These are phyloP conservation scores for Crithidia bombi DNA, from an alignment of 208 protist genomes.

Conservation along the genomic window DNA sequence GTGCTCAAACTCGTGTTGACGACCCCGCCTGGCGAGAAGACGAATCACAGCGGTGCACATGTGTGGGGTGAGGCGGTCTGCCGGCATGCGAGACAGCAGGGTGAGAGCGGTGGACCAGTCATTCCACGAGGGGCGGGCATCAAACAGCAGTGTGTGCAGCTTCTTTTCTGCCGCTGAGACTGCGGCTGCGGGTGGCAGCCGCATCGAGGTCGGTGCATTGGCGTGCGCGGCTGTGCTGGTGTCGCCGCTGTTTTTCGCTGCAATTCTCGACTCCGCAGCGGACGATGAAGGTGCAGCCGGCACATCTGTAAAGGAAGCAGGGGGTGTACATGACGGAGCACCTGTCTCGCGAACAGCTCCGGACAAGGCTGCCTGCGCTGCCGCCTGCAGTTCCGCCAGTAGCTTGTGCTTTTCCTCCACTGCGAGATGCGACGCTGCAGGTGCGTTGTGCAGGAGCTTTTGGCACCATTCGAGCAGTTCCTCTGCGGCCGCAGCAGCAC, in stretches of 20 bases:
- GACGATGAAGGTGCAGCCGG: no score
- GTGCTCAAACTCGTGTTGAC: background rate
- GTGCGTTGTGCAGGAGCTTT: background rate
- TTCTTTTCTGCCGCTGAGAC: background rate
- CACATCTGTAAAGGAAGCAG: no score
- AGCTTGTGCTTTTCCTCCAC: background rate
- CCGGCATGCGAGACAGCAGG: slow-evolving; percentile 12
- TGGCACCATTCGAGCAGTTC: slow-evolving; percentile 17
- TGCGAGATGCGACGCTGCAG: background rate
- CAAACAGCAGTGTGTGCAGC: background rate
- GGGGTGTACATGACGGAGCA: no score
- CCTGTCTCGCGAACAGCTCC: no score
- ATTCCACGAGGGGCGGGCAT: background rate
- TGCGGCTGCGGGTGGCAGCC: background rate
- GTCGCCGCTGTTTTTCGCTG: no score
- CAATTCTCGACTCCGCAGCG: no score
- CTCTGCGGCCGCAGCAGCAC: background rate
- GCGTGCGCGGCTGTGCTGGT: no score
- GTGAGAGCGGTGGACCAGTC: slow-evolving; percentile 10
- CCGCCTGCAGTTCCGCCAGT: background rate
- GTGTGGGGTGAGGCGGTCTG: slow-evolving; percentile 15
- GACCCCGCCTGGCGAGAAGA: slow-evolving; percentile 18
- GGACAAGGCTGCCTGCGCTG: background rate
- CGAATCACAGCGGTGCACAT: slow-evolving; percentile 24
- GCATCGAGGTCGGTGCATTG: background rate